Base-by-base conservation (phyloP, 164 flowering plant genomes). In the Dillenia suffruticosa region DNA sequence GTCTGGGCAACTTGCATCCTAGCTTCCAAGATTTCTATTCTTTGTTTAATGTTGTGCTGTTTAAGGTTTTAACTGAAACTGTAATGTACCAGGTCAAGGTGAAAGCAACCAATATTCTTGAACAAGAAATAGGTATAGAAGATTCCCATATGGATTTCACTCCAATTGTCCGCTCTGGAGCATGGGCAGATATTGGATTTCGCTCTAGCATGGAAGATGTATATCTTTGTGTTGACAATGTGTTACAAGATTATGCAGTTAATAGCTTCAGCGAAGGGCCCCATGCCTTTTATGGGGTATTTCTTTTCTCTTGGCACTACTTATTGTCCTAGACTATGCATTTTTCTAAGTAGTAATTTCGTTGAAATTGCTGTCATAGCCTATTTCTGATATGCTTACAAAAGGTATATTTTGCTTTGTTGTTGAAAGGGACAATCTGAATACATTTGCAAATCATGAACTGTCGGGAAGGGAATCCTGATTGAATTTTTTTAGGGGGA, bases 151-250 rank as follows among this genome's bases (percentile, higher is more conserved):
- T 76, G 12, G 84, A 85, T 11, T 94, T 79, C 63, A 48, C 77
- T 58, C 98, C 98, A 10, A 61, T 78, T 59, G 79, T 94, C 58
- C 96, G 98, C 45, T 94, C 98, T 59, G 98, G 98, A 44, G 97
- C 92, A 56, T 92, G 96, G 80, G 74, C 89, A 19, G 98, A 92
- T 57, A 79, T 88, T 63, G 98, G 98, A 45, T 73, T 70, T 63
- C 93, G 98, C 14, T 46, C 68, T 48, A 81, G 63, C 75, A 90
- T 90, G 96, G 98, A 92, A 74, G 98, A 91, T 78, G 88, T 67
- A n/a, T 83, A 82, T 72, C 68, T 89, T 52, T 81, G 92, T 63
- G 68, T 81, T 58, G 94, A 93, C 73, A 70, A 87, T 74, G 77
- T 88, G 59, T 56, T 66, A 66, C 51, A 43, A 48, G 83, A 85